Conservation (phyloP, 2,329 filamentous ascomycete species). For the Epichloe glyceriae region DNA sequence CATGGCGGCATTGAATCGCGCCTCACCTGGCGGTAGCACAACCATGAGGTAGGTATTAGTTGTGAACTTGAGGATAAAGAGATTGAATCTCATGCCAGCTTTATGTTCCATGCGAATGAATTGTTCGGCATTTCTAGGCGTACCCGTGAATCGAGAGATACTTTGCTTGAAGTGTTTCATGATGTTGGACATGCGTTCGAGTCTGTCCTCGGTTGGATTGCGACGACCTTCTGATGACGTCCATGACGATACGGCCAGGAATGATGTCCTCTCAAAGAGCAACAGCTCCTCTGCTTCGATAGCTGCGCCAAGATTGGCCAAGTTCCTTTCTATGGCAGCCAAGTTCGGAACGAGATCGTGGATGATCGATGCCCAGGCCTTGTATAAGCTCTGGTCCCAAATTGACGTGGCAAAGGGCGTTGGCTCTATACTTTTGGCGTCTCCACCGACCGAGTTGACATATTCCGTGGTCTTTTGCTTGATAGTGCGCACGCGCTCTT, state of each 20-base stretch:
- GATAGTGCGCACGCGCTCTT: conserved; percentile 68
- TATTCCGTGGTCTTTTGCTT: conserved; percentile 55
- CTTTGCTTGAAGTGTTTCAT: conserved; percentile 97
- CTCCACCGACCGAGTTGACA: conserved; percentile 23
- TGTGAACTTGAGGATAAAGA: conserved; percentile 91
- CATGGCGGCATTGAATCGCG: conserved; percentile 79
- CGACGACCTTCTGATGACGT: conserved; percentile 58
- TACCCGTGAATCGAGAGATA: conserved; percentile 61
- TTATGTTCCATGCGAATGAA: conserved; percentile 74
- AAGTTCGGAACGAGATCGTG: conserved; percentile 96
- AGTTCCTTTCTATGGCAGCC: conserved; percentile 71
- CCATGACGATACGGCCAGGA: conserved; percentile 90
- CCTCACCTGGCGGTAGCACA: conserved; percentile 80
- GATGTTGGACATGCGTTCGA: conserved; percentile 90
- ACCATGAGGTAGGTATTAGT: conserved; percentile 96
- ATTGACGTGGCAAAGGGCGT: conserved; percentile 92
- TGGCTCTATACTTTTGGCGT: conserved; percentile 42
- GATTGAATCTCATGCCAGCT: conserved; percentile 64
- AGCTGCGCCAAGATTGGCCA: conserved; percentile 68
- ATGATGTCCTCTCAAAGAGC: conserved; percentile 89
- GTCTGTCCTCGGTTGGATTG: conserved; percentile 85
- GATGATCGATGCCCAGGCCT: conserved; percentile 96
- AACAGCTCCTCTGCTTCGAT: conserved; percentile 91
- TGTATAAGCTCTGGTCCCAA: conserved; percentile 97
- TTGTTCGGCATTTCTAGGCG: conserved; percentile 69